A percentile compares a stretch with the other conserved stretches of the same genome.
These are phyloP conservation scores for Picea glauca DNA, from an alignment of 75 land plant genomes.

Conservation along the genomic window DNA sequence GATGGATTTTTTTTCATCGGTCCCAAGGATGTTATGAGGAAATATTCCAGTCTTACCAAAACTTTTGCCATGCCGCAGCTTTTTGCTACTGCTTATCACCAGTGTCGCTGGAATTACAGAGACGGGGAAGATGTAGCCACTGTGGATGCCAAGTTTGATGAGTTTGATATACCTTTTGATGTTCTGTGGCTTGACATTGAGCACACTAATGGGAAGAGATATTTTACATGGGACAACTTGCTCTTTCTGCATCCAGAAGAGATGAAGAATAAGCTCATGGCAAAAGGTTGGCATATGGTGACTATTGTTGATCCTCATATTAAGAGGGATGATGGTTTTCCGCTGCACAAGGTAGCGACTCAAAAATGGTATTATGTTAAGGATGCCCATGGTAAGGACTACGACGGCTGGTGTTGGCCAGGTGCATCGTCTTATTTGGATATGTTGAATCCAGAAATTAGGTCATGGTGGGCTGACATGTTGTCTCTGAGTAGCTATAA, in stretches of 20 bases:
- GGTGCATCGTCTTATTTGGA: slow-evolving; percentile 91
- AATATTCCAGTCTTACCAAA: slow-evolving; percentile 77
- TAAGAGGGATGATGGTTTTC: slow-evolving; percentile 75
- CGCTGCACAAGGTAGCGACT: slow-evolving; percentile 80
- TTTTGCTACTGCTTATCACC: slow-evolving; percentile 89
- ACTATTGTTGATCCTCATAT: slow-evolving; percentile 97
- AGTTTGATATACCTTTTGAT: slow-evolving; percentile 92
- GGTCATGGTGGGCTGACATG: slow-evolving; percentile 91
- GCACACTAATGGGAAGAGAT: slow-evolving; percentile 92
- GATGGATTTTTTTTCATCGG: slow-evolving; percentile 90
- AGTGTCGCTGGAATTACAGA: slow-evolving; percentile 96
- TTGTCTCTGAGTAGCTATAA: slow-evolving; percentile 63
- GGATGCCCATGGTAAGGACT: slow-evolving; percentile 73
- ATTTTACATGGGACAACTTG: slow-evolving; percentile 85
- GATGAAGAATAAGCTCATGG: slow-evolving; percentile 84
- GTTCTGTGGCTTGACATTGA: slow-evolving; percentile 98
- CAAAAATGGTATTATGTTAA: slow-evolving; percentile 84
- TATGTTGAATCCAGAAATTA: slow-evolving; percentile 81
- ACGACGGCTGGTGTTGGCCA: slow-evolving; percentile 99
- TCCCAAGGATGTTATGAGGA: slow-evolving; percentile 80
- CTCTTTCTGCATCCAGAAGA: slow-evolving; percentile 82
- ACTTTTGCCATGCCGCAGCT: slow-evolving; percentile 71
- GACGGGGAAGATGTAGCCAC: slow-evolving; percentile 89
- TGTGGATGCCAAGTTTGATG: slow-evolving; percentile 88
- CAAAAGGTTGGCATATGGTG: slow-evolving; percentile 89